Evolutionary conservation across 2,329 filamentous ascomycete genomes (phyloP).

Genomic region (Tolypocladium album): DNA sequence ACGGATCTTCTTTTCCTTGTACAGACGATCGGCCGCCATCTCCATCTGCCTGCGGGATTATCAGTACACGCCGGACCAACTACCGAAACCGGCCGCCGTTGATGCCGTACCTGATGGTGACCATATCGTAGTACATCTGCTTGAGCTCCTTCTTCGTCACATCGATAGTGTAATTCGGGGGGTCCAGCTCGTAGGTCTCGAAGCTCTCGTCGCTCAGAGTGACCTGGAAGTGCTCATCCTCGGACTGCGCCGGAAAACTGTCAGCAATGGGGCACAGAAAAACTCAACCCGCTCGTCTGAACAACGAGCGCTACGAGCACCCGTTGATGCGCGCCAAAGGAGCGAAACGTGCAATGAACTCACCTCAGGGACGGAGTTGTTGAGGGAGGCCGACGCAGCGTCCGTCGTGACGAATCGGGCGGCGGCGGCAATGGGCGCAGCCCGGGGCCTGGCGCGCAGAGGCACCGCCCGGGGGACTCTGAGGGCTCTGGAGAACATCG

Average conservation of each 20-base stretch:
- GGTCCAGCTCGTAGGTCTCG: conserved; percentile 98
- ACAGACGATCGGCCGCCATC: conserved; percentile 96
- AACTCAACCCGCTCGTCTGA: too few relatives aligned
- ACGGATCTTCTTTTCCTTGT: conserved; percentile 99
- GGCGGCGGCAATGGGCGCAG: conserved; percentile 31
- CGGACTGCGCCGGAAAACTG: conserved; percentile 48
- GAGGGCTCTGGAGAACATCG: conserved; percentile 64
- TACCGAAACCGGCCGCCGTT: neutral
- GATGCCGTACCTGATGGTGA: conserved; percentile 66
- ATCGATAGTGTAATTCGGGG: conserved; percentile 82
- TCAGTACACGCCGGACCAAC: conserved; percentile 11
- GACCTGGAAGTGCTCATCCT: conserved; percentile 87
- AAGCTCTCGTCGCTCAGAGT: conserved; percentile 96
- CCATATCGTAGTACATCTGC: conserved; percentile 99
- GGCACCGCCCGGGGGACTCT: conserved; percentile 49
- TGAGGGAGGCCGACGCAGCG: conserved; percentile 82
- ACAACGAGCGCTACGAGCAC: neutral
- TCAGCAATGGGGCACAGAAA: conserved; percentile 7
- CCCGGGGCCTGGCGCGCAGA: conserved; percentile 38
- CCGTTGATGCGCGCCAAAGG: neutral
- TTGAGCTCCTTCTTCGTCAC: conserved; percentile 97
- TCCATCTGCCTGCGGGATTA: conserved; percentile 76
- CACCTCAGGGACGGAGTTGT: conserved; percentile 54
- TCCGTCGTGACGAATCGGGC: conserved; percentile 85
- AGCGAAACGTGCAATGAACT: conserved; percentile 12